phyloP scores from a whole-genome alignment of 352 stramenopile species.

The Globisporangium canariense region DNA sequence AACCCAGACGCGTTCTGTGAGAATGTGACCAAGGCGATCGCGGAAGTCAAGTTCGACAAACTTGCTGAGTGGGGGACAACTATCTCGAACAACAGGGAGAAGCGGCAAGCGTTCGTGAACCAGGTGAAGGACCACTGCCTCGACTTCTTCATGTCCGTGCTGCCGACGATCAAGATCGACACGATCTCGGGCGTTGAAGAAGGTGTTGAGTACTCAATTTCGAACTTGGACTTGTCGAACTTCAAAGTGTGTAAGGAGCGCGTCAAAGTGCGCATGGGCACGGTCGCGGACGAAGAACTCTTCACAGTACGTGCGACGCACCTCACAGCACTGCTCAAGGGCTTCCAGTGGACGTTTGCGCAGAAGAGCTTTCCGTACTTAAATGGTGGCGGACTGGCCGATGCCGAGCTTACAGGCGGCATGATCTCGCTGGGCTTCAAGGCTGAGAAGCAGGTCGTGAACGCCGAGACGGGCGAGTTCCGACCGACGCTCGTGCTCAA shows the following conservation, averaged over 20 bases:
- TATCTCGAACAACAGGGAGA: slow-evolving; percentile 55
- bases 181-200: slow-evolving; percentile 79
- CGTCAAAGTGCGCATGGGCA: slow-evolving; percentile 83
- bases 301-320: slow-evolving; percentile 76
- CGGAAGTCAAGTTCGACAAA: slow-evolving; percentile 66
- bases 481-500: slow-evolving; percentile 73
- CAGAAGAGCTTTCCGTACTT: slow-evolving; percentile 87
- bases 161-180: slow-evolving; percentile 81
- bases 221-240: slow-evolving; percentile 76
- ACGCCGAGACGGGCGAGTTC: slow-evolving; percentile 56
- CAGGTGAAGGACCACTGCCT: slow-evolving; percentile 81
- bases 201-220: slow-evolving; percentile 72
- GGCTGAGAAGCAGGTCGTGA: slow-evolving; percentile 64
- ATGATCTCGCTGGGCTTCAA: slow-evolving; percentile 82
- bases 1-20: slow-evolving; percentile 69
- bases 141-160: slow-evolving; percentile 84
- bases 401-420: slow-evolving; percentile 66
- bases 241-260: slow-evolving; percentile 83
- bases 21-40: slow-evolving; percentile 68
- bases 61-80: slow-evolving; percentile 62
- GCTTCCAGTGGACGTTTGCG: slow-evolving; percentile 83
- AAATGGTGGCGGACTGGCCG: slow-evolving; percentile 69
- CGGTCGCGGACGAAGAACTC: slow-evolving; percentile 71
- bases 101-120: slow-evolving; percentile 76
- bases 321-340: slow-evolving; percentile 73